Evolutionary conservation across 2,329 filamentous ascomycete genomes (phyloP).

Genomic region (Curvularia eragrostidis): DNA sequence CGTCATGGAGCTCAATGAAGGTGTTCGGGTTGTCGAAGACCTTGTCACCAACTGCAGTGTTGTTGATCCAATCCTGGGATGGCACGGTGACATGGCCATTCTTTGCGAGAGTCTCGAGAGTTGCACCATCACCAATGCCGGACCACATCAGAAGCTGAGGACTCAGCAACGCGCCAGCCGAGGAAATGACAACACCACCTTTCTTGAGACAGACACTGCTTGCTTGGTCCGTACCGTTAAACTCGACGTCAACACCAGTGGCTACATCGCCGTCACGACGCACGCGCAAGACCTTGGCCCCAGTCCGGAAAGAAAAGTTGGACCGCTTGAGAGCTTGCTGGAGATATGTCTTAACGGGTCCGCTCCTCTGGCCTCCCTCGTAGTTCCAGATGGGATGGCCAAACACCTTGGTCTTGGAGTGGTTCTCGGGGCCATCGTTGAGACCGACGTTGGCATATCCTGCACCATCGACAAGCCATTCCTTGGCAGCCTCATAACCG

Average conservation of each 20-base stretch:
- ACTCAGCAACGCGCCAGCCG: constrained; percentile 44
- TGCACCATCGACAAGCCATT: constrained; percentile 60
- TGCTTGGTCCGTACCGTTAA: constrained; percentile 41
- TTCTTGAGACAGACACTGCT: constrained; percentile 38
- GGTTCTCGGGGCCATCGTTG: constrained; percentile 54
- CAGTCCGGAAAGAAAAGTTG: constrained; percentile 50
- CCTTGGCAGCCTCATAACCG: constrained; percentile 56
- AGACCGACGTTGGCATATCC: constrained; percentile 58
- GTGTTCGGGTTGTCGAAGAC: constrained; percentile 66
- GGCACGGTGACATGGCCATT: constrained; percentile 46
- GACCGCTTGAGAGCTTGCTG: constrained; percentile 54
- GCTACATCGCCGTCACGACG: constrained; percentile 51
- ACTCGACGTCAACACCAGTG: constrained; percentile 52
- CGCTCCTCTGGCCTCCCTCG: constrained; percentile 58
- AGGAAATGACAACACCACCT: constrained; percentile 40
- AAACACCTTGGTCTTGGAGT: constrained; percentile 56
- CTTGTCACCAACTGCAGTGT: constrained; percentile 57
- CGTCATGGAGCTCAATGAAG: constrained; percentile 57
- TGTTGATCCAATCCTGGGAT: constrained; percentile 58
- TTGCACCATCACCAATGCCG: constrained; percentile 43
- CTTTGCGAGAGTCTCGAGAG: constrained; percentile 41
- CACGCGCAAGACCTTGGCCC: constrained; percentile 56
- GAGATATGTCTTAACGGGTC: constrained; percentile 59
- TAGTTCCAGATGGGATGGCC: constrained; percentile 59
- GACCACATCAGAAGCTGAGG: constrained; percentile 52